phyloP scores from a whole-genome alignment of 176 grass and related monocot genomes.

The Oryza rufipogon region DNA sequence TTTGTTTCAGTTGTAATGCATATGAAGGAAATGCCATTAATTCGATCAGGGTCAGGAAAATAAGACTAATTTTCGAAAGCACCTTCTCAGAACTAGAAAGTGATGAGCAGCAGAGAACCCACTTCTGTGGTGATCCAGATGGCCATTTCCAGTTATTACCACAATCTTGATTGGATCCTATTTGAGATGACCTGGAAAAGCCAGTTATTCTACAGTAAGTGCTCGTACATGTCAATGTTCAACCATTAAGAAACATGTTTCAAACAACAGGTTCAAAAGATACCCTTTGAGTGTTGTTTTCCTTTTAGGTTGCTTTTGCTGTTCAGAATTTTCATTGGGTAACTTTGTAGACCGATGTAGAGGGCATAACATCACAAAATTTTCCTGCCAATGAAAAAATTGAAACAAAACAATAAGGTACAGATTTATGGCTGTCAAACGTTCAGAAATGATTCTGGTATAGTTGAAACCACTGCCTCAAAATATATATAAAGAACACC shows the following conservation, averaged over 20 bases:
- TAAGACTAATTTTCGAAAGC: not conserved
- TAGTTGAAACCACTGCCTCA: slow-evolving; percentile 23
- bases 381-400: slow-evolving; percentile 59
- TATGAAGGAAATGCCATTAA: not conserved
- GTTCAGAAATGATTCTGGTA: not conserved
- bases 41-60: not conserved
- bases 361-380: slow-evolving; percentile 97
- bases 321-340: slow-evolving; percentile 51
- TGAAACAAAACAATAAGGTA: slow-evolving; percentile 6
- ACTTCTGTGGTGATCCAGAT: slow-evolving; percentile 73
- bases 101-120: slow-evolving; percentile 84
- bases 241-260: slow-evolving; percentile 5
- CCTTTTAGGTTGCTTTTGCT: slow-evolving; percentile 56
- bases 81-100: slow-evolving; percentile 87
- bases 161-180: slow-evolving; percentile 37
- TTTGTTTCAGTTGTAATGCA: slow-evolving; percentile 45
- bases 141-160: slow-evolving; percentile 65
- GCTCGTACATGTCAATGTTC: not conserved
- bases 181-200: slow-evolving; percentile 55
- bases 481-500: slow-evolving; percentile 3
- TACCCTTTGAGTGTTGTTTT: slow-evolving; percentile 61
- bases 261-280: slow-evolving; percentile 8
- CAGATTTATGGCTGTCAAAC: not conserved
- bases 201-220: slow-evolving; percentile 26
- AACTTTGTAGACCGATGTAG: slow-evolving; percentile 68